Evolutionary conservation across 2,329 filamentous ascomycete genomes (phyloP).

Genomic region (Teratosphaeria pseudoeucalypti): DNA sequence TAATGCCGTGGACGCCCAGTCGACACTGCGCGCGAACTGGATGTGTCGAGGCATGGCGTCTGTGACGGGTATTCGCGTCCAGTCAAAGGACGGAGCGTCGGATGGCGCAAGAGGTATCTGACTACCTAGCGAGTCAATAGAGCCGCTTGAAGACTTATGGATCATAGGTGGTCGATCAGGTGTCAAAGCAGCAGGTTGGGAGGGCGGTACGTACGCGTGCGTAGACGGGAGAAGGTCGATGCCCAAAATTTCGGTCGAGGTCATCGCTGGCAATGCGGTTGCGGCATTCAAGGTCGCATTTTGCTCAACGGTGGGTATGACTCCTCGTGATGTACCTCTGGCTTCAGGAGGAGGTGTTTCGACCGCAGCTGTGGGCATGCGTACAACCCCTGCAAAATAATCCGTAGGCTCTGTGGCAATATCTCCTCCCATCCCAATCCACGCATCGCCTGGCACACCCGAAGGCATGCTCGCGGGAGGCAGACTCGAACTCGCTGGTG

Average conservation of each 20-base stretch:
- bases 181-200: conserved; percentile 1
- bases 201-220: conserved; percentile 15
- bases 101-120: conserved; percentile 15
- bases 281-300: neutral
- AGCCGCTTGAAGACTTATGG: conserved; percentile 2
- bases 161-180: neutral
- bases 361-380: neutral
- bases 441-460: conserved; percentile 8
- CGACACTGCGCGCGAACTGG: conserved; percentile 57
- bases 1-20: conserved; percentile 64
- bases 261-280: neutral
- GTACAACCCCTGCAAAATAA: conserved; percentile 15
- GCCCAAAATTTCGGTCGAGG: conserved; percentile 6
- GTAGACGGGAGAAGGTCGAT: conserved; percentile 13
- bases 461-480: neutral
- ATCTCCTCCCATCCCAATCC: neutral
- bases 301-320: conserved; percentile 17
- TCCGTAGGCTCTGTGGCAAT: conserved; percentile 13
- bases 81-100: conserved; percentile 57
- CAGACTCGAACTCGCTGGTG: neutral
- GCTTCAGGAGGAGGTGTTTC: neutral
- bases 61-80: conserved; percentile 61
- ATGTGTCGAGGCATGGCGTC: conserved; percentile 59
- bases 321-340: neutral
- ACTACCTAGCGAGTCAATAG: conserved; percentile 10